Evolutionary conservation across 139 green algal species (phyloP).

Genomic region (Desmodesmus armatus): DNA sequence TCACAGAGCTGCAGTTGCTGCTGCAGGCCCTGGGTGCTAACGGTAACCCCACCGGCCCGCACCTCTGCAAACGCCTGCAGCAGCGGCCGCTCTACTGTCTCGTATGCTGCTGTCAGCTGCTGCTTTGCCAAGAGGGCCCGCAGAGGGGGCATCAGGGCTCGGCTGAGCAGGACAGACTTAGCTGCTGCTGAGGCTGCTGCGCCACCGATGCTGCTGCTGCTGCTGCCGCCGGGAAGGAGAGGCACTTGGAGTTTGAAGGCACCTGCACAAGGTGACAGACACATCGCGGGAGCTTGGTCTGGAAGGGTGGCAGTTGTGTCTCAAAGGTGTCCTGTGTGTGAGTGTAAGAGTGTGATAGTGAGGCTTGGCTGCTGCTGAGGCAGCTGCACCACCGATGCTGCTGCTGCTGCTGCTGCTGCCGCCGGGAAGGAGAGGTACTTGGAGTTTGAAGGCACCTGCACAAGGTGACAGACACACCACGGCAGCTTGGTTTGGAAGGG

Average conservation of each 20-base stretch:
- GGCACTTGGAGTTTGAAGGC: constrained; percentile 11
- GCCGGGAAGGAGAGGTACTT: neutral
- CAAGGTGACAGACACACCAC: neutral
- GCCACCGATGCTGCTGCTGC: neutral
- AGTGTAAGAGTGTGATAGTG: too few relatives aligned
- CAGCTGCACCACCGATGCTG: constrained; percentile 10
- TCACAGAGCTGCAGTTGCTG: neutral
- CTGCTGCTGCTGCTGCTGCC: constrained; percentile 7
- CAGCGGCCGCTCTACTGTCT: constrained; percentile 15
- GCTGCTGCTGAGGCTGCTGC: neutral
- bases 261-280: neutral
- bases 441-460: constrained; percentile 5
- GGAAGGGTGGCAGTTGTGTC: neutral
- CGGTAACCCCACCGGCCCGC: neutral
- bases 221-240: neutral
- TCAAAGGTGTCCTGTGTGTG: too few relatives aligned
- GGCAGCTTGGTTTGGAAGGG: neutral
- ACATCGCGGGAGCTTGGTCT: neutral
- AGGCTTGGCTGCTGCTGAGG: neutral
- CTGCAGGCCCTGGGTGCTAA: neutral
- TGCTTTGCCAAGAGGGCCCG: constrained; percentile 11
- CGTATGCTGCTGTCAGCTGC: neutral
- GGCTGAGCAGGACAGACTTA: constrained; percentile 1
- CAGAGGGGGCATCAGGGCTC: constrained; percentile 26
- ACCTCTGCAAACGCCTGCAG: neutral